Base-by-base conservation (phyloP, 345 rosid species). In the Sisymbrium irio region DNA sequence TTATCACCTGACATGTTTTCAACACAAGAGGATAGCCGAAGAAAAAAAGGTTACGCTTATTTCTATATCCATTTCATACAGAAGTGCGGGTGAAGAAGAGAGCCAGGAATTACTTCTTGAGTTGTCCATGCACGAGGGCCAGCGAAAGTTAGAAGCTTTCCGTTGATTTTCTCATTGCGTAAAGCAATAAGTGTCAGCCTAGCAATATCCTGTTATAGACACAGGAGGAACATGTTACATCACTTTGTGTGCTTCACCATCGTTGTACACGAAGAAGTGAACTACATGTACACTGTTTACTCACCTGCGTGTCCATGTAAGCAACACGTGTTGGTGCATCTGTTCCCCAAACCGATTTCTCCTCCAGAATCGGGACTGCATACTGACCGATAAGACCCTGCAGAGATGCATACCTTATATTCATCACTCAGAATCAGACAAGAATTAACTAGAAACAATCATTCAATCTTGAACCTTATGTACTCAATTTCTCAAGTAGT, bases 61-160 rank as follows among this genome's bases (percentile, higher is more conserved):
- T 60, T 54, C 54, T 55, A n/a, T 28, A 7, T 4, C 6, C 51
- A 54, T 44, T 33, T 35, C 36, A 69, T 3, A 56, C 10, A 64
- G 6, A 35, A 65, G 36, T 22, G 10, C 2, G 0, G 7, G 57
- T 47, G 32, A 57, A 72, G 4, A 62, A 19, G 47, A 53, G 0
- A 35, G 45, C 4, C 27, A 14, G 2, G 3, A 42, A 58, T 67
- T 88, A 88, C 99, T 93, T 95, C 99, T 80, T 92, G 97, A 6
- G 93, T 88, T 70, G 97, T 91, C 99, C 99, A 95, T 3, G 97
- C 99, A 50, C 96, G 91, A 79, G 97, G 97, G 56, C 99, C 97
- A 39, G 99, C 91, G 54, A 95, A 95, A 7, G 99, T 89, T 17
- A 95, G 92, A 82, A 85, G 88, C 84, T 84, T 87, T 63, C 96